Percentiles rank a stretch among this genome's conserved stretches.
These are phyloP conservation scores for Setomelanomma holmii DNA, from an alignment of 2,329 filamentous ascomycete genomes.

Conservation along the genomic window DNA sequence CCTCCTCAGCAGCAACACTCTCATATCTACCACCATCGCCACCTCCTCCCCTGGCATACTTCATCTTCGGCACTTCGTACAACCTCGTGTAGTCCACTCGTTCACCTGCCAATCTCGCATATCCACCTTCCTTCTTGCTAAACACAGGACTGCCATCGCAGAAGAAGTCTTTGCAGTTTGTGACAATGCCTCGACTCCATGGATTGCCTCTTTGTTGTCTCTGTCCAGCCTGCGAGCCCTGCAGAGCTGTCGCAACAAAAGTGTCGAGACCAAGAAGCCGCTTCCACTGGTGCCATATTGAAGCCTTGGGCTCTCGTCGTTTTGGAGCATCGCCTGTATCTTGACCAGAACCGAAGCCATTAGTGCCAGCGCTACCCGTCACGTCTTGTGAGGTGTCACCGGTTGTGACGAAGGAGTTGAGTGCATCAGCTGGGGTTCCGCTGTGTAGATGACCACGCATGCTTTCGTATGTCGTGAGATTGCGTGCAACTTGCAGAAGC, in stretches of 20 bases:
- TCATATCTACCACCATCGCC: conserved; percentile 61
- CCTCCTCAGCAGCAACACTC: conserved; percentile 56
- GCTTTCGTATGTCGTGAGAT: conserved; percentile 95
- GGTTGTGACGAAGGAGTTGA: conserved; percentile 79
- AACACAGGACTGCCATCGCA: conserved; percentile 87
- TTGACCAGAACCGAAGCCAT: conserved; percentile 70
- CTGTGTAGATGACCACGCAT: conserved; percentile 81
- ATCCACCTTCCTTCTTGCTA: conserved; percentile 74
- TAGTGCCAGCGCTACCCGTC: conserved; percentile 40
- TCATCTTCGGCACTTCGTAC: conserved; percentile 85
- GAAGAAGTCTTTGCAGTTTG: conserved; percentile 97
- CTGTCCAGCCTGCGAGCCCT: conserved; percentile 65
- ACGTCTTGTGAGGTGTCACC: conserved; percentile 68
- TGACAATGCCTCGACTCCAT: conserved; percentile 81
- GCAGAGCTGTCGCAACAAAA: conserved; percentile 87
- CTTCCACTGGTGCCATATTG: conserved; percentile 80
- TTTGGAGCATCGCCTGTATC: conserved; percentile 50
- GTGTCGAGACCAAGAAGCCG: conserved; percentile 88
- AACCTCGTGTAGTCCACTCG: conserved; percentile 85
- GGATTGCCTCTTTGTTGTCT: conserved; percentile 70
- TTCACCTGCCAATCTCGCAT: conserved; percentile 78
- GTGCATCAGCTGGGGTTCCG: conserved; percentile 62
- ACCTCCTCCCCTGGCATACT: conserved; percentile 54
- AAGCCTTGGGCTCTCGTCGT: conserved; percentile 62
- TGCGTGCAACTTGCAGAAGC: conserved; percentile 87